Evolutionary conservation across 768 basidiomycete genomes (phyloP), one percentile per base, ranked within the genome.

Genomic region (Suillus clintonianus): DNA sequence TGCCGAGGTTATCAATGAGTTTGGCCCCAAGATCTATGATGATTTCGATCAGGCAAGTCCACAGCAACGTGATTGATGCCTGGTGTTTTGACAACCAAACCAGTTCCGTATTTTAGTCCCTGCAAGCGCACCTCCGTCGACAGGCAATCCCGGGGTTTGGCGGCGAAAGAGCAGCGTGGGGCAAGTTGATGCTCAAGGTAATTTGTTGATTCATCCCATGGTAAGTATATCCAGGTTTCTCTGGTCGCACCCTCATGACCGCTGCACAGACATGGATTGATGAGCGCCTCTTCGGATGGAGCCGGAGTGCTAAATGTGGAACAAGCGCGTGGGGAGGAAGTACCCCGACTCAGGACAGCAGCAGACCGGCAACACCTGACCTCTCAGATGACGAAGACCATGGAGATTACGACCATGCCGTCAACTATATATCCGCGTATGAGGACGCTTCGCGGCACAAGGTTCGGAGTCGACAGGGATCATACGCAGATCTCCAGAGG

Each of bases 231-330:
- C 74, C 36, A 30, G 4, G 54, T 41, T 37, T 48, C n/a, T 53
- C 5, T 30, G 59, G 34, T 41, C 41, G 36, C 47, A 50, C 37
- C 37, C 41, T 67, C 41, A 61, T 63, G 36, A 27, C 37, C 45
- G 53, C 22, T 34, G 47, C 55, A 32, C 71, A 86, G 81, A 89
- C 90, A 15, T 97, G 94, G 94, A 84, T 97, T 17, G 95, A 97
- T 74, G 95, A 97, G 76, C 88, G 92, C 9, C 83, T 97, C 30
- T 97, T 97, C 72, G 95, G 95, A 50, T 97, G 93, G 95, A 89
- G 88, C 74, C 83, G 86, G 60, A 92, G 89, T 68, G 85, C 91
- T 1, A 80, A 78, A 56, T 86, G 85, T 55, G 92, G 94, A n/a
- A 93, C 92, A 3, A 92, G 89, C 69, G 92, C 87, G n/a, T 95